phyloP scores from a whole-genome alignment of 108 stramenopile genomes.

The Cyclotella cryptica region DNA sequence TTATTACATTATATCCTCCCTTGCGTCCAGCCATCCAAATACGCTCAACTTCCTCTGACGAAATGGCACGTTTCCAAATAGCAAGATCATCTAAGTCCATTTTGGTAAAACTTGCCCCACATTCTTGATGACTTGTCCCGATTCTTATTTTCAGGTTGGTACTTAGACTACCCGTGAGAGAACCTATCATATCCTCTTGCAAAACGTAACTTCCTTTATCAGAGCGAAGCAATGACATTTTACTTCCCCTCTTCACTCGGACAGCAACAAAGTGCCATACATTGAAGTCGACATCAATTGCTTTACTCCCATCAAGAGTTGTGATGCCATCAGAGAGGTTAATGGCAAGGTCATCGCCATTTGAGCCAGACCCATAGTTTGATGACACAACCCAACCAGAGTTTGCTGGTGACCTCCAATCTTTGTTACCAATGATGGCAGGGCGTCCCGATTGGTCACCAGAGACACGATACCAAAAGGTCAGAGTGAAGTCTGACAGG shows the following conservation, averaged over 20 bases:
- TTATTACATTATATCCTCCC: too few species aligned
- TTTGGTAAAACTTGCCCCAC: constrained; percentile 8
- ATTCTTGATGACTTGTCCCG: not conserved
- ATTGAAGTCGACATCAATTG: constrained; percentile 26
- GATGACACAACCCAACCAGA: constrained; percentile 2
- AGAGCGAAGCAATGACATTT: constrained; percentile 27
- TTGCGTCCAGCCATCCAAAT: constrained; percentile 18
- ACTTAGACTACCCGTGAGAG: constrained; percentile 2
- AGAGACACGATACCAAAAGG: constrained; percentile 31
- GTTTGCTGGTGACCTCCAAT: constrained; percentile 9
- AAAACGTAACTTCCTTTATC: not conserved
- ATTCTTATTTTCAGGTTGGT: constrained; percentile 8
- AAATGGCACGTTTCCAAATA: constrained; percentile 8
- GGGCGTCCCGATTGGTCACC: constrained; percentile 24
- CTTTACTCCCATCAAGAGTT: constrained; percentile 2
- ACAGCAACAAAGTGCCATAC: constrained; percentile 35
- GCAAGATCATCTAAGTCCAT: constrained; percentile 35
- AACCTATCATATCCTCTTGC: constrained; percentile 20
- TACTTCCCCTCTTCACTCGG: constrained; percentile 13
- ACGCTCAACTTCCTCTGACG: constrained; percentile 3
- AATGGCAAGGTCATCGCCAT: too few species aligned
- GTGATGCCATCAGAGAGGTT: constrained; percentile 19
- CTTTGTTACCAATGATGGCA: constrained; percentile 28
- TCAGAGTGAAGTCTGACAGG: constrained; percentile 19
- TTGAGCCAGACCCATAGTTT: too few species aligned